Evolutionary conservation across 176 grass and related monocot species (phyloP).

Genomic region (Carex scoparia): DNA sequence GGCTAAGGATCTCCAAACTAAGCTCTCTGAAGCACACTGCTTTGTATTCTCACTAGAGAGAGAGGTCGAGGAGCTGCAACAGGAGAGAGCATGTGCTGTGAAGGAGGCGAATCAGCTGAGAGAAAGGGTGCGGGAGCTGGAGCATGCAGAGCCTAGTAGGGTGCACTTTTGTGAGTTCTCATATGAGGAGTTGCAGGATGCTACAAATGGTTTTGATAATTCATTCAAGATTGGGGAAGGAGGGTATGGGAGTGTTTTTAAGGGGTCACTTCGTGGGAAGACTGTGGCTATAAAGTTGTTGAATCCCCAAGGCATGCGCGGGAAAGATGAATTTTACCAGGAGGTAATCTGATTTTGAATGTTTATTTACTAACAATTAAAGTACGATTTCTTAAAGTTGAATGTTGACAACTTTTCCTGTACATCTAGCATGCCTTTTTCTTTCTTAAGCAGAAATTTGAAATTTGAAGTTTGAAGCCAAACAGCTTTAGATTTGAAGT

Average conservation of each 20-base stretch:
- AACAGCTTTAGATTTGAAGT: background rate
- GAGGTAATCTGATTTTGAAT: conserved; percentile 25
- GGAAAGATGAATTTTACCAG: conserved; percentile 34
- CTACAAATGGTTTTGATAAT: conserved; percentile 32
- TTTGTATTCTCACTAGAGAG: conserved; percentile 17
- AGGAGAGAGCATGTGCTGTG: conserved; percentile 23
- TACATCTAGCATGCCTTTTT: background rate
- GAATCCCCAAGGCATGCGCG: conserved; percentile 34
- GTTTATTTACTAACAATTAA: background rate
- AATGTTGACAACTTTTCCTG: background rate
- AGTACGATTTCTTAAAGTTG: background rate
- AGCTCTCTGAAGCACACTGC: conserved; percentile 20
- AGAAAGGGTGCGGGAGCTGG: conserved; percentile 1
- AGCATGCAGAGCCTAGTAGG: background rate
- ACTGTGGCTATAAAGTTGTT: conserved; percentile 39
- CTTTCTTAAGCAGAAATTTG: background rate
- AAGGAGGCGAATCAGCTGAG: conserved; percentile 17
- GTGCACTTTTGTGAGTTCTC: conserved; percentile 22
- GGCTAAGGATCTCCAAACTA: conserved; percentile 18
- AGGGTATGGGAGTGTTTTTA: conserved; percentile 39
- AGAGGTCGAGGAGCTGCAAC: conserved; percentile 18
- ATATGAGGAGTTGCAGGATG: conserved; percentile 32
- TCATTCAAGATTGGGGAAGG: conserved; percentile 35
- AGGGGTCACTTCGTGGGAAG: conserved; percentile 25
- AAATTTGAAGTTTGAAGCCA: background rate